These are phyloP conservation scores for Musa balbisiana DNA, from an alignment of 202 grass and related monocot genomes.

Conservation along the genomic window DNA sequence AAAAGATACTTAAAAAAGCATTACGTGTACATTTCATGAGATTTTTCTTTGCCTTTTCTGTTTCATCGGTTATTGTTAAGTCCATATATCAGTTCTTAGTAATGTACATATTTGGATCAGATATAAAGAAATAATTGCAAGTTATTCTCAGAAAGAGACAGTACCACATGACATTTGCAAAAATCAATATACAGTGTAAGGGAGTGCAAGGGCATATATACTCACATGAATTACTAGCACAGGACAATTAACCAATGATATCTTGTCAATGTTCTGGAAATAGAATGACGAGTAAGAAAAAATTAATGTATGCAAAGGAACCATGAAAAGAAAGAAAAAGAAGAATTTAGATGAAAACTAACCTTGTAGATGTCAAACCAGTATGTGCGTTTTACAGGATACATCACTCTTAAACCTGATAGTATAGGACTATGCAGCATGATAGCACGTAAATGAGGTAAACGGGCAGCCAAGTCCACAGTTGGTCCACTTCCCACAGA, in stretches of 20 bases:
- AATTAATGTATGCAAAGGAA: not conserved
- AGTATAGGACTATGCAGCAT: no score
- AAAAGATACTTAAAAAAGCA: no score
- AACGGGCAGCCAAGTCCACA: no score
- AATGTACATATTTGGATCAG: not conserved
- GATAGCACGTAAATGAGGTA: no score
- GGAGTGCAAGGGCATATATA: not conserved
- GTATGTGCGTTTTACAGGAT: no score
- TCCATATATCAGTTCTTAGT: no score
- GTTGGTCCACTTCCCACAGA: no score
- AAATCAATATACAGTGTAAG: not conserved
- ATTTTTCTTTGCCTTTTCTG: no score
- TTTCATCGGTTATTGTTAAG: no score
- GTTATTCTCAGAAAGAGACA: not conserved
- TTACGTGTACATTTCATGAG: no score
- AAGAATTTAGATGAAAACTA: not conserved
- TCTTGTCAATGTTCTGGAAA: slow-evolving; percentile 16
- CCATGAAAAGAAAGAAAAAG: not conserved
- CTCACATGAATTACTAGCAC: slow-evolving; percentile 18
- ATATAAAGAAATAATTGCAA: not conserved
- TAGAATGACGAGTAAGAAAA: not conserved
- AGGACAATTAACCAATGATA: slow-evolving; percentile 6
- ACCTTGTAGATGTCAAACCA: no score
- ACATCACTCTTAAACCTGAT: no score
- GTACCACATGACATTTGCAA: not conserved